Evolutionary conservation across 176 grass and related monocot species (phyloP).

Genomic region (Oryza meridionalis): DNA sequence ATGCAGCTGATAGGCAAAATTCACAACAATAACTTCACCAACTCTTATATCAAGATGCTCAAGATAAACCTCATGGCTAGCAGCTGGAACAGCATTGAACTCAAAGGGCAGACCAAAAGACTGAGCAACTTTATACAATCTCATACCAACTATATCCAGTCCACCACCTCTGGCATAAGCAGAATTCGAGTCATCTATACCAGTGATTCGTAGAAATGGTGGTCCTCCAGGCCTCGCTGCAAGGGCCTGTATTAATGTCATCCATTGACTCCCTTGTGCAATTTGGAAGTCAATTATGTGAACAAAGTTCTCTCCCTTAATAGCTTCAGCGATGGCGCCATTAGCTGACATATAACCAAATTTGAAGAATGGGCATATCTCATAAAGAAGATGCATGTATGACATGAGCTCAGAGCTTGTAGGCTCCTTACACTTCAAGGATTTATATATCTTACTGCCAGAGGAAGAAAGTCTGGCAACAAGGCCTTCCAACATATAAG

Average conservation of each 20-base stretch:
- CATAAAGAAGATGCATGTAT: conserved; percentile 69
- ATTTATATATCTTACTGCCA: conserved; percentile 74
- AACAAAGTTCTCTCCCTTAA: conserved; percentile 66
- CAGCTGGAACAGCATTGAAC: conserved; percentile 58
- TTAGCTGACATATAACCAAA: conserved; percentile 86
- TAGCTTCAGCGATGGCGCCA: conserved; percentile 71
- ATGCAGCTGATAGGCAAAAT: conserved; percentile 88
- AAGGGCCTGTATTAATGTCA: conserved; percentile 71
- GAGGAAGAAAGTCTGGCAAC: conserved; percentile 70
- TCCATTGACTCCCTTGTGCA: conserved; percentile 73
- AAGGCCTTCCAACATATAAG: conserved; percentile 80
- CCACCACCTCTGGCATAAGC: conserved; percentile 61
- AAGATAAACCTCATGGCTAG: conserved; percentile 59
- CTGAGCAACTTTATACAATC: conserved; percentile 48
- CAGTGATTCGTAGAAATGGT: conserved; percentile 65
- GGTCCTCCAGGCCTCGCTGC: conserved; percentile 60
- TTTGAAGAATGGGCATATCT: conserved; percentile 78
- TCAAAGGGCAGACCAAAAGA: conserved; percentile 61
- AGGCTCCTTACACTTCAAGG: conserved; percentile 79
- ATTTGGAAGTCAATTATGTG: conserved; percentile 90
- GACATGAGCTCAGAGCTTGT: conserved; percentile 76
- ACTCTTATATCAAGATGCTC: conserved; percentile 52
- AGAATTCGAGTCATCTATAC: conserved; percentile 71
- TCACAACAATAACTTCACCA: conserved; percentile 68
- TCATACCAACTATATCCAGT: conserved; percentile 62